Evolutionary conservation across 1,284 basidiomycete genomes (phyloP), one percentile per base, ranked within the genome.

Genomic region (Puccinia polysora): DNA sequence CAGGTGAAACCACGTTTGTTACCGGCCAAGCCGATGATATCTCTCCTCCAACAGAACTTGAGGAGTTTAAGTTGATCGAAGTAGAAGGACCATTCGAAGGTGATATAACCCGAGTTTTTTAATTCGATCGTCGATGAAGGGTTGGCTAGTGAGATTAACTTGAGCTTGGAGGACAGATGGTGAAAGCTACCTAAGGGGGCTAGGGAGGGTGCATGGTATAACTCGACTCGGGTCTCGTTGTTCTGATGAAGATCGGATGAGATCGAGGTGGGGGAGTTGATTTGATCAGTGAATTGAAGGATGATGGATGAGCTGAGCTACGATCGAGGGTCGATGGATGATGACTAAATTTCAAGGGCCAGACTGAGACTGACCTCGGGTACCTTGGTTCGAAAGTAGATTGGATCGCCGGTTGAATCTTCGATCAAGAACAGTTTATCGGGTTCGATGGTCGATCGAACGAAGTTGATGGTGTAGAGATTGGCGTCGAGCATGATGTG

Each of bases 21-120:
- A 25, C 55, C 58, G 15, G 55, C 28, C 47, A 70, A 36, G n/a
- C 68, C 58, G 23, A 70, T 40, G 43, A 52, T 28, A 60, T 70
- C 67, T 34, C 47, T 56, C 36, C 23, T 60, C 67, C 67, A 70
- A 36, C 25, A 59, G 30, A 70, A 60, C 18, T 70, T 70, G 15
- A 68, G 40, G 14, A 23, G 10, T 32, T 30, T 40, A n/a, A n/a
- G n/a, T n/a, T n/a, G n/a, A 20, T 50, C 55, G 25, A 60, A 70
- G 3, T 47, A 28, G 56, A 70, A 70, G 14, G 56, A 60, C 67
- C 67, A 70, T 60, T 70, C 67, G 53, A 55, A 70, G 32, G 47
- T 47, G 40, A 70, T 47, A 14, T 59, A 70, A 23, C 67, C 55
- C 45, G 67, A 50, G n/a, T 47, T 59, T 25, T 40, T 47, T 1